These are phyloP conservation scores for Exophiala spinifera DNA, from an alignment of 2,329 filamentous ascomycete genomes.

Conservation along the genomic window DNA sequence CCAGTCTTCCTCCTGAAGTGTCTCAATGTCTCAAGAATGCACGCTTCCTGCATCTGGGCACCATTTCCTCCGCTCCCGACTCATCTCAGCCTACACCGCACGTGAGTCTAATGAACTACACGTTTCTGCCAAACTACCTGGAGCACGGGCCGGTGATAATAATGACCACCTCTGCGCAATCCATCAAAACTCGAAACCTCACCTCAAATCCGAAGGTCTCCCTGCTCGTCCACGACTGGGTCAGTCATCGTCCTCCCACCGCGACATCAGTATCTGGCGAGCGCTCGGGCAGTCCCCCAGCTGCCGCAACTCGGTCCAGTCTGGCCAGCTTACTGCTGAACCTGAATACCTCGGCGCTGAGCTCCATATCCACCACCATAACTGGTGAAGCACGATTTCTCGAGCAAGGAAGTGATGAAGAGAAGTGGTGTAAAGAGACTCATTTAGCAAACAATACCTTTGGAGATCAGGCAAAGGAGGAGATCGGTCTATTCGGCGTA, in stretches of 20 bases:
- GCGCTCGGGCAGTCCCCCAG: slow-evolving; percentile 60
- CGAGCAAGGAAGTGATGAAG: slow-evolving; percentile 71
- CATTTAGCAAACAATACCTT: slow-evolving; percentile 95
- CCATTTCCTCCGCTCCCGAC: slow-evolving; percentile 50
- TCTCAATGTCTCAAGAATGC: slow-evolving; percentile 90
- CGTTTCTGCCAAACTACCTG: slow-evolving; percentile 67
- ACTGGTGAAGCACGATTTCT: slow-evolving; percentile 80
- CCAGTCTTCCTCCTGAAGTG: slow-evolving; percentile 75
- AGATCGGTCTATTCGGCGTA: slow-evolving; percentile 43
- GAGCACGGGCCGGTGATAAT: slow-evolving; percentile 71
- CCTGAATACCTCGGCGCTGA: slow-evolving; percentile 84
- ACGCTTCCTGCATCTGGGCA: slow-evolving; percentile 94
- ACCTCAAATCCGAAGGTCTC: slow-evolving; percentile 81
- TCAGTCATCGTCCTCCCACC: slow-evolving; percentile 84
- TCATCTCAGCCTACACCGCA: slow-evolving; percentile 70
- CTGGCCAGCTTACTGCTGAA: slow-evolving; percentile 82
- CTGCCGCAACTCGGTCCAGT: slow-evolving; percentile 63
- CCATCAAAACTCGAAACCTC: slow-evolving; percentile 71
- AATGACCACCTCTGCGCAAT: slow-evolving; percentile 81
- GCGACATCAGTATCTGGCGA: slow-evolving; percentile 51
- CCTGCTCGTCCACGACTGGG: slow-evolving; percentile 96
- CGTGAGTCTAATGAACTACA: slow-evolving; percentile 98
- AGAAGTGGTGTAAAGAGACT: slow-evolving; percentile 74
- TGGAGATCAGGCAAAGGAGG: slow-evolving; percentile 52
- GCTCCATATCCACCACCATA: slow-evolving; percentile 87